Conservation (phyloP, 768 basidiomycete species). For the Boletus bicolor region DNA sequence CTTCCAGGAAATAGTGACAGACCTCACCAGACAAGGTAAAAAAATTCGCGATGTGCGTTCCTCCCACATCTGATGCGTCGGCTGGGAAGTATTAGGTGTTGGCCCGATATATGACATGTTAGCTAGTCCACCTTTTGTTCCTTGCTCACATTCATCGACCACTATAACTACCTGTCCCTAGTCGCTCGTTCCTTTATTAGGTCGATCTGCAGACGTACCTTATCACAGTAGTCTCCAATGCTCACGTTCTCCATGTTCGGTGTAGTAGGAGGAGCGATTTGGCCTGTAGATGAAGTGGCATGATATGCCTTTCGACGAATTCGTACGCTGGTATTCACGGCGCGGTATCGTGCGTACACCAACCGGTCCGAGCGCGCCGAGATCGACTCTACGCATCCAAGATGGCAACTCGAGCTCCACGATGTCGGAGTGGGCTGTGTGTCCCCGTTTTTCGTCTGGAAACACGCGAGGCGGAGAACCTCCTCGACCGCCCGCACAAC, state of each 20-base stretch:
- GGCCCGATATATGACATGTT: too few relatives aligned
- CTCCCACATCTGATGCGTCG: too few relatives aligned
- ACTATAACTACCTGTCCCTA: too few relatives aligned
- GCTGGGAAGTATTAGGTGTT: background rate
- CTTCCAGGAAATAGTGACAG: too few relatives aligned
- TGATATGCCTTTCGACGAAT: conserved; percentile 46
- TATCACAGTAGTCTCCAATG: conserved; percentile 52
- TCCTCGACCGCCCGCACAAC: conserved; percentile 40
- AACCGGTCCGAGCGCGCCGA: conserved; percentile 55
- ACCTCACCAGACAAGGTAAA: too few relatives aligned
- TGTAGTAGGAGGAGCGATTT: conserved; percentile 55
- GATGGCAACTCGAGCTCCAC: too few relatives aligned
- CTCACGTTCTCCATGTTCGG: conserved; percentile 27
- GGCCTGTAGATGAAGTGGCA: conserved; percentile 64
- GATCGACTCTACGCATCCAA: conserved; percentile 39
- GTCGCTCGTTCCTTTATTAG: background rate
- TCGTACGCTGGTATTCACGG: background rate
- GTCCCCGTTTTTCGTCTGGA: too few relatives aligned
- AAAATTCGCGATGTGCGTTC: too few relatives aligned
- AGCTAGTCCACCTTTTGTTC: too few relatives aligned
- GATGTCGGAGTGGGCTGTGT: too few relatives aligned
- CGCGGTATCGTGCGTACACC: conserved; percentile 46
- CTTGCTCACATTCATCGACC: too few relatives aligned
- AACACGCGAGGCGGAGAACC: too few relatives aligned
- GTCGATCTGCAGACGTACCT: conserved; percentile 36